phyloP scores from a whole-genome alignment of 169 alveolate species.

The Ophryocystis elektroscirrha region DNA sequence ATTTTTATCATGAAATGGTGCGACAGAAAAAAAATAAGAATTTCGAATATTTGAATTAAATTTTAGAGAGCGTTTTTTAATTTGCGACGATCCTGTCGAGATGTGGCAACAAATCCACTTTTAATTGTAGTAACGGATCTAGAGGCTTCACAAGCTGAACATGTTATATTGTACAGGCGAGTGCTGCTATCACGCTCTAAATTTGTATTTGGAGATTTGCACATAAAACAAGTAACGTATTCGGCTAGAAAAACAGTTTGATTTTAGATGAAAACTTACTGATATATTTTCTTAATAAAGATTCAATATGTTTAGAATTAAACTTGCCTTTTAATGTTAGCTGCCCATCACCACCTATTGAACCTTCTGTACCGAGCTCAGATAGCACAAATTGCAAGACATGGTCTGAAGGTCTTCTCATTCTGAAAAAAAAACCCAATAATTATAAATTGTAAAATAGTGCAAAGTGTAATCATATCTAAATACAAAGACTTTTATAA shows the following conservation, averaged over 20 bases:
- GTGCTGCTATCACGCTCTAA: slow-evolving; percentile 64
- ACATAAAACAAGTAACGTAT: slow-evolving; percentile 75
- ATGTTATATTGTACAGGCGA: slow-evolving; percentile 56
- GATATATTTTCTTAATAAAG: slow-evolving; percentile 60
- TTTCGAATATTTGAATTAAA: no score
- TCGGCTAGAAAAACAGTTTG: slow-evolving; percentile 32
- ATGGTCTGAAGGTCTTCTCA: slow-evolving; percentile 72
- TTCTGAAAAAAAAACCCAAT: slow-evolving; percentile 16
- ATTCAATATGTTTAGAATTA: slow-evolving; percentile 70
- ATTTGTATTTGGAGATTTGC: slow-evolving; percentile 66
- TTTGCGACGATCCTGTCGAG: slow-evolving; percentile 65
- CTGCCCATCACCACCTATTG: slow-evolving; percentile 77
- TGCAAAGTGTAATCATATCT: no score
- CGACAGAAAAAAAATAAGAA: no score
- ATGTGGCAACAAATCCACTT: slow-evolving; percentile 72
- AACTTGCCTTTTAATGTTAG: slow-evolving; percentile 68
- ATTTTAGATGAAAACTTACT: slow-evolving; percentile 16
- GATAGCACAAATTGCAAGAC: slow-evolving; percentile 70
- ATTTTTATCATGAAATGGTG: no score
- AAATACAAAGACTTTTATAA: no score
- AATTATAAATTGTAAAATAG: neutral
- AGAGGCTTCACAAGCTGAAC: slow-evolving; percentile 74
- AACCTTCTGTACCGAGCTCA: slow-evolving; percentile 70
- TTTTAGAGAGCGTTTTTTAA: no score
- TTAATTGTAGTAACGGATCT: slow-evolving; percentile 70